Evolutionary conservation across 2,329 filamentous ascomycete genomes (phyloP), one percentile per base, ranked within the genome.

Genomic region (Aspergillus ibericus): DNA sequence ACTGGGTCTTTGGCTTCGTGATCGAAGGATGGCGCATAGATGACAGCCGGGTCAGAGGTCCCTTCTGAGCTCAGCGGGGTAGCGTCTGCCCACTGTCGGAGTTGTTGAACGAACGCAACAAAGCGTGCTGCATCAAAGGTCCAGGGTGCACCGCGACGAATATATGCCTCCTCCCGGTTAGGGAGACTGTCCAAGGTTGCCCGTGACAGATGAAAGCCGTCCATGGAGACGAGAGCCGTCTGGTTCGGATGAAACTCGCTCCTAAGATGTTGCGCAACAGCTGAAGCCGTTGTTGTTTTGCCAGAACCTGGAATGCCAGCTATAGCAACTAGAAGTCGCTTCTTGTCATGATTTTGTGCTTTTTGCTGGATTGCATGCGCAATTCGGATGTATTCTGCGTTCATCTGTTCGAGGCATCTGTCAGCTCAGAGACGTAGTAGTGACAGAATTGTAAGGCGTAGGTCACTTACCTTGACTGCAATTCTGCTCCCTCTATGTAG

Each of bases 201-300:
- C 10, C 71, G 66, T 1, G 72, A 63, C 10, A 71, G 62, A 59
- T 77, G 75, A 53, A 76, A 77, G 13, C 75, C 75, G 50, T 77
- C 75, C 72, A 77, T 74, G 7, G 73, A 70, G 7, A 76, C 60
- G 1, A 70, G 61, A 1, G 64, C 59, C 0, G 71, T 64, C 7
- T 54, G 59, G 0, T 50, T 42, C 10, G 50, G 18, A n/a, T n/a
- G n/a, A 0, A 55, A n/a, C 20, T 52, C 40, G 5, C 55, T 25
- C 35, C 73, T 73, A 5, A 75, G 53, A 3, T 63, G 64, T n/a
- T 59, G 56, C 1, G 70, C 69, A 5, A 74, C 64, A 2, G 66
- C 66, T 6, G 62, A 53, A 3, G 72, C 72, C 3, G 68, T 71
- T 12, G 73, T 75, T 5, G 72, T 72, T 54, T 75, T 75, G 10